Conservation (phyloP, 129 eudicot species). For the Calendula officinalis region DNA sequence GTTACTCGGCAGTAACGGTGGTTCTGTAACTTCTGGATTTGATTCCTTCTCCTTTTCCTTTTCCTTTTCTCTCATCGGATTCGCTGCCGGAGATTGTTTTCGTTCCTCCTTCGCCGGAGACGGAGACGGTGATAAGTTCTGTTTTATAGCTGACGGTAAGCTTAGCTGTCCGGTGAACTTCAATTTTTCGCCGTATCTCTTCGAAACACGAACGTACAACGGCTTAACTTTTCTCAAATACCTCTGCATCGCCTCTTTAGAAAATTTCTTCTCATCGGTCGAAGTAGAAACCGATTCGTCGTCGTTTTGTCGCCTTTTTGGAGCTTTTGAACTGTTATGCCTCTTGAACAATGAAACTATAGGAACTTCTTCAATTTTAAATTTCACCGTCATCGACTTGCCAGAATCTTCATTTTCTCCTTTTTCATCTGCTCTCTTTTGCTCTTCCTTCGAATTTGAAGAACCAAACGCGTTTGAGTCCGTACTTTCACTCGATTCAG, state of each 20-base stretch:
- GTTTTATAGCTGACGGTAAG: neutral
- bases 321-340: conserved; percentile 45
- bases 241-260: conserved; percentile 66
- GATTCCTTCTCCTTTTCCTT: conserved; percentile 13
- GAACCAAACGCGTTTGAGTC: no score
- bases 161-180: conserved; percentile 44
- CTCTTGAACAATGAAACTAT: conserved; percentile 55
- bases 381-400: conserved; percentile 53
- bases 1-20: conserved; percentile 22
- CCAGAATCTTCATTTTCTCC: conserved; percentile 9
- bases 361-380: conserved; percentile 58
- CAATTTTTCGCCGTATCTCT: conserved; percentile 60
- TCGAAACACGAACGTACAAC: conserved; percentile 71
- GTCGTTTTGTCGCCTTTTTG: conserved; percentile 7
- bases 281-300: conserved; percentile 22
- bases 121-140: no score
- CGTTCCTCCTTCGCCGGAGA: conserved; percentile 2
- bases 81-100: neutral
- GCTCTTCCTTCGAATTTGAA: neutral
- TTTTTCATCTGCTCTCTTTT: conserved; percentile 2
- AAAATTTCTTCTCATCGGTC: conserved; percentile 41
- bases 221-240: conserved; percentile 84
- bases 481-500: neutral
- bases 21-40: conserved; percentile 26
- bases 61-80: conserved; percentile 25